Evolutionary conservation across 1,284 basidiomycete species (phyloP), one percentile per base, ranked within the genome.

Genomic region (Puccinia triticina): DNA sequence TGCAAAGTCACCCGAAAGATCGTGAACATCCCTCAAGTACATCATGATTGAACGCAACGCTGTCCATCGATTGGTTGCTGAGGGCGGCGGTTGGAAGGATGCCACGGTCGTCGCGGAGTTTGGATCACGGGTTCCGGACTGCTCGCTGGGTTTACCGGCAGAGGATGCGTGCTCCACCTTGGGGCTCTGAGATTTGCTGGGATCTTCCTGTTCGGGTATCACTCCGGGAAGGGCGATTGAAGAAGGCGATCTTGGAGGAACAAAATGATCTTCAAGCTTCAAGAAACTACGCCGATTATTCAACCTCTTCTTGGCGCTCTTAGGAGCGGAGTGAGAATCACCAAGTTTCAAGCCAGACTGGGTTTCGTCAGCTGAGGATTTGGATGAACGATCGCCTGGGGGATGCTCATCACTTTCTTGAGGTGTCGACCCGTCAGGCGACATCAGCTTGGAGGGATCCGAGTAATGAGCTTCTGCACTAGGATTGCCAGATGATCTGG

Each of bases 21-120:
- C 79, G 40, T 81, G 79, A 34, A 81, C 79, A 59, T 81, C 79
- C 11, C 79, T 67, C 57, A 81, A 50, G 46, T 81, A 81, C 79
- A 81, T 81, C 79, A 81, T 81, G 34, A 81, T 73, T 26, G 79
- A 81, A 21, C 71, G 67, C 18, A 81, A 34, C 8, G 59, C 48
- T 12, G 67, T 40, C 50, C 66, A 67, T 16, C 50, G 66, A 43
- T 40, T 40, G 67, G 26, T 26, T 8, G 14, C 29, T n/a, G 77
- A 80, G 40, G 69, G 10, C 46, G 26, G 40, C 12, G 59, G 40
- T 12, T 57, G 72, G 23, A n/a, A 34, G 16, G 29, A 37, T 16
- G 72, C 29, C 34, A 40, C 14, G 11, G 29, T n/a, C 2, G 14
- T 8, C 11, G 7, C 23, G 26, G 53, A 57, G 10, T 18, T 40